Base-by-base conservation (phyloP, 495 filamentous ascomycete species). In the Sphaerosporella brunnea region DNA sequence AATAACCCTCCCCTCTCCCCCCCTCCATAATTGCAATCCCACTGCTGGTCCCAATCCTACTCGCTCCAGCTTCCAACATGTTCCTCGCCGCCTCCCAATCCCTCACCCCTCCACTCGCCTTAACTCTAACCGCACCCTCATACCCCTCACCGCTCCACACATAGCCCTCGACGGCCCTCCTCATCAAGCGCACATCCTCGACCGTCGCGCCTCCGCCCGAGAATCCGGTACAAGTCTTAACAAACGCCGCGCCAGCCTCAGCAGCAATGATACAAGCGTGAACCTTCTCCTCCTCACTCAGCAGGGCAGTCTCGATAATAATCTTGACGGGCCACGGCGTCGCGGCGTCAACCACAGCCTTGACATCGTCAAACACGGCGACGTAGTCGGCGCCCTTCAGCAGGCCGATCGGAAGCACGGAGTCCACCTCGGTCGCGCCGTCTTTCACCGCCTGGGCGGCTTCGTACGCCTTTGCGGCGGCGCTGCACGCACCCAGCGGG, bases 191-290 rank as follows among this genome's bases (percentile, higher is more conserved):
- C 19, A 83, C 74, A 58, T 74, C 61, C 36, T 72, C 67, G 3
- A 66, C 56, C 24, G 60, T 69, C 21, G 79, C 78, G 8, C 74
- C 75, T 13, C 64, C 64, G 2, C 77, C 79, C 49, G 68, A 67
- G 61, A 80, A 80, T 2, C 79, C 79, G 3, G 79, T 81, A 41
- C 73, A 77, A 9, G 79, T 82, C 63, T 83, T 82, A 38, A 83
- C 70, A 46, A 70, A 82, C 51, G 77, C 71, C 28, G 72, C 78
- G 4, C 69, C 70, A 21, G 79, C 78, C 43, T 71, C 65, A 18
- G 71, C 70, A 1, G 68, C 66, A 35, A 80, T 66, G n/a, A 69
- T 62, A 23, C 70, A 71, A 9, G 68, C 77, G 9, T 74, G 74
- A 37, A 80, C 68, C 49, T 80, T 69, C 58, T 79, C 65, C 11